Percentiles rank a stretch among this genome's conserved stretches.
Conservation (phyloP, 345 rosid species). For the Camelina laxa region DNA sequence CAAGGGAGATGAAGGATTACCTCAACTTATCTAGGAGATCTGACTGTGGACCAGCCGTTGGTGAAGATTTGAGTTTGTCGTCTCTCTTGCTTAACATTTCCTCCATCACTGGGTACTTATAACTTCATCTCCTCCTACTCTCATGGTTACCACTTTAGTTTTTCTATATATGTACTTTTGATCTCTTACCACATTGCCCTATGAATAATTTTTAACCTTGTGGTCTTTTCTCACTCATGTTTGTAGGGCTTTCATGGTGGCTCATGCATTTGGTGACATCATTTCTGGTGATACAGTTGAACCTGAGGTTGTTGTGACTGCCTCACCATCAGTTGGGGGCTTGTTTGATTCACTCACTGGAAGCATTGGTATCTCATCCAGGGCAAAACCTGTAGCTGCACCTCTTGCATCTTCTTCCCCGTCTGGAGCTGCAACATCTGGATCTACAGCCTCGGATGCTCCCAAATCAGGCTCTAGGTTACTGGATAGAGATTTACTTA, state of each 20-base stretch:
- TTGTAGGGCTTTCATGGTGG: slow-evolving; percentile 86
- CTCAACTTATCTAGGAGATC: slow-evolving; percentile 58
- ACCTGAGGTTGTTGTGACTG: slow-evolving; percentile 81
- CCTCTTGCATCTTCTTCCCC: slow-evolving; percentile 72
- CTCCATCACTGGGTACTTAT: slow-evolving; percentile 93
- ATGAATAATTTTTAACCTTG: too few relatives aligned
- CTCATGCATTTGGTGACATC: slow-evolving; percentile 81
- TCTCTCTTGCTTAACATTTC: slow-evolving; percentile 87
- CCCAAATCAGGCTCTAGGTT: slow-evolving; percentile 76
- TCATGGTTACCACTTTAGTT: slow-evolving; percentile 8
- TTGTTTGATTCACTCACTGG: slow-evolving; percentile 96
- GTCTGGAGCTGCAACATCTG: slow-evolving; percentile 53
- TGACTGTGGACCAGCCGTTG: slow-evolving; percentile 83
- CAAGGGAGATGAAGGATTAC: slow-evolving; percentile 63
- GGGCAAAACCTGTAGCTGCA: slow-evolving; percentile 80
- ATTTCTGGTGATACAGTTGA: slow-evolving; percentile 77
- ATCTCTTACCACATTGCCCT: too few relatives aligned
- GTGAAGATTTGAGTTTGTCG: slow-evolving; percentile 67
- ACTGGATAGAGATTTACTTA: slow-evolving; percentile 77
- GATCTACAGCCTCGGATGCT: slow-evolving; percentile 66
- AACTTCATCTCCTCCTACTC: slow-evolving; percentile 41
- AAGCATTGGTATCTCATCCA: slow-evolving; percentile 88
- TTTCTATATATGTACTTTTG: too few relatives aligned
- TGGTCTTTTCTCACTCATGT: slow-evolving; percentile 5
- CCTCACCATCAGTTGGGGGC: slow-evolving; percentile 85